Conservation (phyloP, 164 flowering plant genomes). For the Piper longum region DNA sequence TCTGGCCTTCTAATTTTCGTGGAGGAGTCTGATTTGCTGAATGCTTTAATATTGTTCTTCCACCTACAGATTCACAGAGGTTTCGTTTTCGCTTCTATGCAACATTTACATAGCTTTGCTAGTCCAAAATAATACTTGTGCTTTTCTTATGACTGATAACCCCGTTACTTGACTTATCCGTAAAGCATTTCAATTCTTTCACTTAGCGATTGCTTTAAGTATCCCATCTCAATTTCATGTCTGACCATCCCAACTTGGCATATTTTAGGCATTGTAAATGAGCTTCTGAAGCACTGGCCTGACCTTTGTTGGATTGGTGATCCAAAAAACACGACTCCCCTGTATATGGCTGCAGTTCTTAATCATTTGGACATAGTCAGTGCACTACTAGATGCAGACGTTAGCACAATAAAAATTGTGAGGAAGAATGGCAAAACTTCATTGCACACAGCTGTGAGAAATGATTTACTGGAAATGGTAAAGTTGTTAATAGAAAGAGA, state of each 20-base stretch:
- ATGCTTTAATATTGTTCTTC: too few relatives aligned
- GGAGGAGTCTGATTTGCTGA: too few relatives aligned
- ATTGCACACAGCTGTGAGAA: constrained; percentile 71
- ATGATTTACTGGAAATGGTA: constrained; percentile 46
- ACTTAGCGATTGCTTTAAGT: too few relatives aligned
- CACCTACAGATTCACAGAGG: too few relatives aligned
- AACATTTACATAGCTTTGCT: too few relatives aligned
- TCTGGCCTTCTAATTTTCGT: too few relatives aligned
- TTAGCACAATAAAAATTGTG: constrained; percentile 43
- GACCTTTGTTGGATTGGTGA: constrained; percentile 63
- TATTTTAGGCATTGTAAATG: constrained; percentile 51
- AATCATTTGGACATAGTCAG: constrained; percentile 74
- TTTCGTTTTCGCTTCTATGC: too few relatives aligned
- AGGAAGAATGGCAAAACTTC: constrained; percentile 95
- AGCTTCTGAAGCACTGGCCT: constrained; percentile 65
- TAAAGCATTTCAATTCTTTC: too few relatives aligned
- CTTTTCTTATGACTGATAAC: too few relatives aligned
- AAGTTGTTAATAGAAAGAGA: constrained; percentile 57
- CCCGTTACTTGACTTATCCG: too few relatives aligned
- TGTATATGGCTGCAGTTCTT: constrained; percentile 72
- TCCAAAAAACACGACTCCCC: constrained; percentile 72
- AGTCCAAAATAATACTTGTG: too few relatives aligned
- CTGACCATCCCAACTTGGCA: neutral
- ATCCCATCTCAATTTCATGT: neutral
- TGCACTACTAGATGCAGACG: constrained; percentile 70